Base-by-base conservation (phyloP, 225 moss, liverwort and hornwort genomes). In the Neckera pumila region DNA sequence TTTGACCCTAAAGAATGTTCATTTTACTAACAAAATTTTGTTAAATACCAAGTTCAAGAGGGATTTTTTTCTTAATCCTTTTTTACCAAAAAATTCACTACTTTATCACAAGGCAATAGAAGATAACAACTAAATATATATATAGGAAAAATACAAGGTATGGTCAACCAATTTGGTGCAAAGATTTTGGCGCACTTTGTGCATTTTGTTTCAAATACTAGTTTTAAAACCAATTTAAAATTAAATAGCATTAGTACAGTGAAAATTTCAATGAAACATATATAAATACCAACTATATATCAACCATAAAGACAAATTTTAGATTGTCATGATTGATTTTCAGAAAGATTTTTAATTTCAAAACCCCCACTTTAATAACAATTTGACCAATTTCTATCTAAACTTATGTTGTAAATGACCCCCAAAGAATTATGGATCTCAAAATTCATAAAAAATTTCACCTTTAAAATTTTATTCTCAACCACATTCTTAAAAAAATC, bases 111-210 rank as follows among this genome's bases (percentile, higher is more conserved):
- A 53, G 1, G 3, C 5, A 53, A 53, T 53, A 6, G 53, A 6
- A 17, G 53, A 17, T 53, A 53, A 17, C 16, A 53, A 53, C 17
- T 10, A 53, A 53, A 53, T 53, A 17, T 53, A 53, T 53, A 53
- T 53, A 53, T 1, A 28, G 17, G 27, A 3, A 10, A 45, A 73
- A 45, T 28, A 27, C 17, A 28, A 28, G 5, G 3, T 6, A 28
- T 11, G 6, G 17, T 17, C 15, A 28, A 73, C 2, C 2, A 73
- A 45, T 45, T 28, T 0, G 0, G 1, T 10, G 10, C 11, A 45
- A 16, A 73, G 9, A 28, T 43, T 43, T 1, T 0, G 0, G 2
- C 43, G 16, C 27, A 16, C 8, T 49, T 16, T 16, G 5, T 72
- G 16, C 2, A 7, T 73, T 45, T 45, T 43, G 71, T 10, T 45